Evolutionary conservation across 495 filamentous ascomycete genomes (phyloP).

Genomic region (Hyphodiscus hymeniophilus): DNA sequence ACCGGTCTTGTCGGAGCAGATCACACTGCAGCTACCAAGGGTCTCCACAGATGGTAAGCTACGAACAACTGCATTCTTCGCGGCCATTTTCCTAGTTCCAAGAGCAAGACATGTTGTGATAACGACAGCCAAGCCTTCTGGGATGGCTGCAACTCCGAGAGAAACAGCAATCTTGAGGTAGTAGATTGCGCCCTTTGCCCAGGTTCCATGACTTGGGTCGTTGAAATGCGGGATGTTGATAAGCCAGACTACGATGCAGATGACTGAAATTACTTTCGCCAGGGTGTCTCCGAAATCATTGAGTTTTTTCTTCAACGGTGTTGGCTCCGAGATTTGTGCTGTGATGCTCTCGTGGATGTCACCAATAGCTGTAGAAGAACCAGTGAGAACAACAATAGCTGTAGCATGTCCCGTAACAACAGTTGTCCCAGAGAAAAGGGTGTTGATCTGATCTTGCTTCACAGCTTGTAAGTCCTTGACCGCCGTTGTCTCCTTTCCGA

Average conservation of each 20-base stretch:
- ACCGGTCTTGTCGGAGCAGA: constrained; percentile 99
- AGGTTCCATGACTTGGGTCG: constrained; percentile 85
- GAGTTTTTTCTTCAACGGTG: constrained; percentile 94
- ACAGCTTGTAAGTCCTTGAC: constrained; percentile 79
- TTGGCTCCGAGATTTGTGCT: constrained; percentile 94
- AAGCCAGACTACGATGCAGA: constrained; percentile 93
- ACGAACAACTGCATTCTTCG: constrained; percentile 93
- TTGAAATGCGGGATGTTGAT: constrained; percentile 98
- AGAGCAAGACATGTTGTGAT: constrained; percentile 96
- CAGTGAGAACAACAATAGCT: constrained; percentile 87
- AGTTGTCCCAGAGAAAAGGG: constrained; percentile 97
- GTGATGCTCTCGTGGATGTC: constrained; percentile 99
- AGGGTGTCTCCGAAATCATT: constrained; percentile 97
- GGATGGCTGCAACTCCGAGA: constrained; percentile 94
- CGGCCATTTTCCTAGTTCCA: constrained; percentile 95
- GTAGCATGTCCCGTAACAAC: constrained; percentile 91
- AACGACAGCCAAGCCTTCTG: constrained; percentile 93
- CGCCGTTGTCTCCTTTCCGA: constrained; percentile 66
- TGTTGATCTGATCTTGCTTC: constrained; percentile 96
- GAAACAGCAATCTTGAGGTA: constrained; percentile 99
- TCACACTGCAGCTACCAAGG: constrained; percentile 96
- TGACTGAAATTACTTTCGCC: constrained; percentile 96
- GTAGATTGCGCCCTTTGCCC: constrained; percentile 98
- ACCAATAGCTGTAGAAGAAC: constrained; percentile 87
- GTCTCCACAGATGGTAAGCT: constrained; percentile 97